phyloP scores from a whole-genome alignment of 1,284 basidiomycete genomes.

The Trametes hirsuta region DNA sequence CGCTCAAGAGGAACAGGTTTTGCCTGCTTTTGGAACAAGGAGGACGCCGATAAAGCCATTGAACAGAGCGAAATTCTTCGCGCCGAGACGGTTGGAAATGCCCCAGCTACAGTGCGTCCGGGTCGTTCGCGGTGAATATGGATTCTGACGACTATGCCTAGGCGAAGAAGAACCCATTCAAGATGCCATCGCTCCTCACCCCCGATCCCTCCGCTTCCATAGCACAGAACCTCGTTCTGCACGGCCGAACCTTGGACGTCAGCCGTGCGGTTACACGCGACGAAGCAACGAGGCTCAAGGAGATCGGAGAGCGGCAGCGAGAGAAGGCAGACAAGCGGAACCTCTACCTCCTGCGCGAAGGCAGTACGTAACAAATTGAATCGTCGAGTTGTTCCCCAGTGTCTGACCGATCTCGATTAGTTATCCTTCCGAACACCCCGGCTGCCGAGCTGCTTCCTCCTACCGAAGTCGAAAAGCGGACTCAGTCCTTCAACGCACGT shows the following conservation, averaged over 20 bases:
- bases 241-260: slow-evolving; percentile 92
- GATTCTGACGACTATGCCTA: slow-evolving; percentile 24
- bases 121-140: background rate
- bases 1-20: slow-evolving; percentile 95
- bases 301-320: slow-evolving; percentile 81
- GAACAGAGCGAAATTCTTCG: slow-evolving; percentile 79
- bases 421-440: slow-evolving; percentile 85
- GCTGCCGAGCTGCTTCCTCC: slow-evolving; percentile 71
- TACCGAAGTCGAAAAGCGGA: slow-evolving; percentile 83
- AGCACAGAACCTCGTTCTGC: slow-evolving; percentile 84
- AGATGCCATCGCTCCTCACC: slow-evolving; percentile 85
- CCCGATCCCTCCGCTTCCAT: slow-evolving; percentile 93
- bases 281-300: slow-evolving; percentile 84
- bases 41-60: slow-evolving; percentile 87
- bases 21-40: slow-evolving; percentile 96
- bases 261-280: slow-evolving; percentile 90
- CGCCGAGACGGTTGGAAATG: slow-evolving; percentile 57
- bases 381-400: background rate
- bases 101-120: slow-evolving; percentile 36
- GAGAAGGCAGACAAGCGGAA: slow-evolving; percentile 96
- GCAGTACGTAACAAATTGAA: slow-evolving; percentile 57
- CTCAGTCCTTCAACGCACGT: slow-evolving; percentile 82
- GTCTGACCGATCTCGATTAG: slow-evolving; percentile 42
- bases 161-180: slow-evolving; percentile 83
- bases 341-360: slow-evolving; percentile 95